Percentiles rank a stretch among this genome's conserved stretches.
phyloP scores from a whole-genome alignment of 129 eudicot genomes.

The Flaveria bidentis region DNA sequence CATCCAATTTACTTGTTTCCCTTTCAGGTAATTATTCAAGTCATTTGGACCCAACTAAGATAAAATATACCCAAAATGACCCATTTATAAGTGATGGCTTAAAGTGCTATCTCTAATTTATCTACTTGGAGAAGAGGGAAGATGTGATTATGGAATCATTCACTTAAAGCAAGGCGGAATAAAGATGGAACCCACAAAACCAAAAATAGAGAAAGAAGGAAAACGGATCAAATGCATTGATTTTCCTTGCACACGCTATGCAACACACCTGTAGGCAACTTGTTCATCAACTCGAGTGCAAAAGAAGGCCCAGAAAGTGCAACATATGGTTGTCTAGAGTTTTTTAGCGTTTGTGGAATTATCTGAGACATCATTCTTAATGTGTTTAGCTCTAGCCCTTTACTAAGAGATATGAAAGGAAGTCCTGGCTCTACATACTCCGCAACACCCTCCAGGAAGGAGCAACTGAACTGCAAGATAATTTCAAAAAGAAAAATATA shows the following conservation, averaged over 20 bases:
- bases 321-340: slow-evolving; percentile 87
- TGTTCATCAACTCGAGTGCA: slow-evolving; percentile 87
- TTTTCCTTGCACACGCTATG: slow-evolving; percentile 17
- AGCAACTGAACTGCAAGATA: slow-evolving; percentile 75
- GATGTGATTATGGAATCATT: slow-evolving; percentile 14
- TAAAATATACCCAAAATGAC: background rate
- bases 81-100: background rate
- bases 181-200: slow-evolving; percentile 15
- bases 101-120: background rate
- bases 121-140: slow-evolving; percentile 1
- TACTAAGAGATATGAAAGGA: slow-evolving; percentile 93
- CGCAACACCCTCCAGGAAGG: slow-evolving; percentile 79
- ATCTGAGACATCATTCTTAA: slow-evolving; percentile 93
- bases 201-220: background rate
- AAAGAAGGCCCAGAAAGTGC: slow-evolving; percentile 95
- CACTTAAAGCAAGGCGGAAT: background rate
- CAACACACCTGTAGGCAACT: slow-evolving; percentile 79
- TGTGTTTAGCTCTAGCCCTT: slow-evolving; percentile 90
- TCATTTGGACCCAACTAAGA: background rate
- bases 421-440: slow-evolving; percentile 83
- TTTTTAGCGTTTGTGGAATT: slow-evolving; percentile 79
- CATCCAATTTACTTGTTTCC: background rate
- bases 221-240: background rate
- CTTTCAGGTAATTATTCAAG: background rate
- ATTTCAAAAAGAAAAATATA: background rate